Percentiles rank a stretch among this genome's conserved stretches.
These are phyloP conservation scores for Pachysolen tannophilus DNA, from an alignment of 805 yeast genomes.

Conservation along the genomic window DNA sequence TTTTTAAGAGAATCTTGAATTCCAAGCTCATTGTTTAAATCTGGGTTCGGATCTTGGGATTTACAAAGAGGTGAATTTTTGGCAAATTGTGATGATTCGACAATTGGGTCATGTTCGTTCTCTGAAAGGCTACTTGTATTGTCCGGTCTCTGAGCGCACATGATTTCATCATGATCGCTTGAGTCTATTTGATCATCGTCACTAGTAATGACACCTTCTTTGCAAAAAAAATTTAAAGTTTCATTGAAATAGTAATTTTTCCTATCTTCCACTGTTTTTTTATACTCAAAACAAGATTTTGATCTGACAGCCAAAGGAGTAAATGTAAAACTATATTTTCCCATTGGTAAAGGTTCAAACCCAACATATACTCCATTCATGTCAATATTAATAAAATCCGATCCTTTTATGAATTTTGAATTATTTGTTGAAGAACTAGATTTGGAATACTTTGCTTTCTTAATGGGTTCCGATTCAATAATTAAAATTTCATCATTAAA, in stretches of 20 bases:
- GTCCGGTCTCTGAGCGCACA: too few species aligned
- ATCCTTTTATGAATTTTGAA: constrained; percentile 2
- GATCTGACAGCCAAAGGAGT: not conserved
- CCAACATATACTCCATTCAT: not conserved
- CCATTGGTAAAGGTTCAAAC: not conserved
- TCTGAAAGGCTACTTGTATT: too few species aligned
- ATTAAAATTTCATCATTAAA: constrained; percentile 13
- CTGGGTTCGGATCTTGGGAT: too few species aligned
- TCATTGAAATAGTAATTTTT: constrained; percentile 3
- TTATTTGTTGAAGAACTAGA: not conserved
- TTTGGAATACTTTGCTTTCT: too few species aligned
- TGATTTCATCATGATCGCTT: too few species aligned
- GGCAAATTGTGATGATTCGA: too few species aligned
- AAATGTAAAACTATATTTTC: not conserved
- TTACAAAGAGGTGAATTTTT: too few species aligned
- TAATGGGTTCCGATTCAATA: constrained; percentile 6
- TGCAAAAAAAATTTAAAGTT: not conserved
- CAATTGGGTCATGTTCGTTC: too few species aligned
- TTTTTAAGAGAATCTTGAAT: too few species aligned
- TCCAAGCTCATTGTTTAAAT: too few species aligned
- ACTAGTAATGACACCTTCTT: too few species aligned
- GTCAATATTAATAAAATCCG: constrained; percentile 2
- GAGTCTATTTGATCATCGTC: too few species aligned
- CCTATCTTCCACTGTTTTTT: constrained; percentile 1
- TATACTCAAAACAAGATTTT: not conserved